Evolutionary conservation across 176 grass and related monocot species (phyloP).

Genomic region (Paspalum notatum): DNA sequence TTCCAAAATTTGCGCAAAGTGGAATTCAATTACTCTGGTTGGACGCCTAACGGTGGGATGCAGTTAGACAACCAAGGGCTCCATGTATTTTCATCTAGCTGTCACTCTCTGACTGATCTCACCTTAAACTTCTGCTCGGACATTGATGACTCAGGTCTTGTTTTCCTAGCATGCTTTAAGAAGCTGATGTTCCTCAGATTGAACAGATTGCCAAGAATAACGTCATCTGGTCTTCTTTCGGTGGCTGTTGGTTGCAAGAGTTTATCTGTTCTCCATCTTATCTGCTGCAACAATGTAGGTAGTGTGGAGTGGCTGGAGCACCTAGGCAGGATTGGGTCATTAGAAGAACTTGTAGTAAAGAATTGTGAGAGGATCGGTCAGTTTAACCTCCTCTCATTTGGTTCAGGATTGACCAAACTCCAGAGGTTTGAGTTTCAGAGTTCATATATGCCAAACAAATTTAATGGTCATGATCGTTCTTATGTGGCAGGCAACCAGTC

Average conservation of each 20-base stretch:
- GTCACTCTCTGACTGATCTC: neutral
- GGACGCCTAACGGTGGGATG: too few relatives aligned
- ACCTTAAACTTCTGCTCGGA: neutral
- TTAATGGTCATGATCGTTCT: neutral
- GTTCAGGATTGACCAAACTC: constrained; percentile 29
- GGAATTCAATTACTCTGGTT: neutral
- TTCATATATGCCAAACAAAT: neutral
- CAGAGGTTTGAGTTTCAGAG: constrained; percentile 49
- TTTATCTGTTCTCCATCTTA: constrained; percentile 51
- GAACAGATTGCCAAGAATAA: constrained; percentile 39
- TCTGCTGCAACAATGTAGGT: constrained; percentile 44
- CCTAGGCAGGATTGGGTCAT: constrained; percentile 46
- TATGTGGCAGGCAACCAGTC: neutral
- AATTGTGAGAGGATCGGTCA: constrained; percentile 30
- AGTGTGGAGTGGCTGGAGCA: constrained; percentile 54
- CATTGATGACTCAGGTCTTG: neutral
- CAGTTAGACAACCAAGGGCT: too few relatives aligned
- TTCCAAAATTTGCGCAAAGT: neutral
- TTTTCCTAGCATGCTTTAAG: neutral
- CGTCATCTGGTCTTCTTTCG: constrained; percentile 54
- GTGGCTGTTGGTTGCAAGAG: constrained; percentile 58
- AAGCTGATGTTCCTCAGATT: constrained; percentile 56
- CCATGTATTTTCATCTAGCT: too few relatives aligned
- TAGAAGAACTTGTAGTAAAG: constrained; percentile 47
- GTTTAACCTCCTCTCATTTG: constrained; percentile 43